These are phyloP conservation scores for Adansonia madagascariensis DNA, from an alignment of 441 rosid genomes.

Conservation along the genomic window DNA sequence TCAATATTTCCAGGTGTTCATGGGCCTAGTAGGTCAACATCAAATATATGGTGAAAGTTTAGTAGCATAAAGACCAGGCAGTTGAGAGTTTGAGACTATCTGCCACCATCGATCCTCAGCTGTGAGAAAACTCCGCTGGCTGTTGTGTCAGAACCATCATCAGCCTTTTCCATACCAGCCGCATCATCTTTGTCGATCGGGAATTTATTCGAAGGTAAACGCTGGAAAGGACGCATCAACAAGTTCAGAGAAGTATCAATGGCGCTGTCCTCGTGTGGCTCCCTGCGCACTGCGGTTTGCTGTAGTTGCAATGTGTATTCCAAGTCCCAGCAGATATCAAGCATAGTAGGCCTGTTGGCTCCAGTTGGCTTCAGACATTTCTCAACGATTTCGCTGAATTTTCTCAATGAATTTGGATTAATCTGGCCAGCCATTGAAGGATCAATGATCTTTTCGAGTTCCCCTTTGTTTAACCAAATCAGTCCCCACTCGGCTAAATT, in stretches of 20 bases:
- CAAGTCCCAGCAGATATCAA: conserved; percentile 49
- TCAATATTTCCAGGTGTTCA: too few species aligned
- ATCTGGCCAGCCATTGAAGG: conserved; percentile 38
- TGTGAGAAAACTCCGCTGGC: conserved; percentile 27
- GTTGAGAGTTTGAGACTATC: conserved; percentile 17
- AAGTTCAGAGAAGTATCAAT: conserved; percentile 21
- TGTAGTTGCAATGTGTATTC: conserved; percentile 47
- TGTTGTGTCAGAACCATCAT: conserved; percentile 7
- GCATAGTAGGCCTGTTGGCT: conserved; percentile 50
- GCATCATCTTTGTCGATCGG: conserved; percentile 16
- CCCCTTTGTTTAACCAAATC: conserved; percentile 32
- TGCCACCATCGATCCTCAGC: conserved; percentile 21
- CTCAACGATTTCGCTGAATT: conserved; percentile 34
- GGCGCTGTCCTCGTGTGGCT: conserved; percentile 39
- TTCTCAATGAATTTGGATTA: conserved; percentile 43
- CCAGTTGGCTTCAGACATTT: conserved; percentile 46
- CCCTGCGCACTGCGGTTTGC: conserved; percentile 31
- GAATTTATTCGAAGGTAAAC: conserved; percentile 25
- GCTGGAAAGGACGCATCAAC: neutral
- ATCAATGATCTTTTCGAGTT: conserved; percentile 44
- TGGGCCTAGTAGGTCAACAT: too few species aligned
- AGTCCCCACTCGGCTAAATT: conserved; percentile 58
- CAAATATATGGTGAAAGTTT: too few species aligned
- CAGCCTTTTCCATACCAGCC: neutral
- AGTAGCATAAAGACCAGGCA: too few species aligned